These are phyloP conservation scores for Achlya hypogyna DNA, from an alignment of 352 stramenopile species.

Conservation along the genomic window DNA sequence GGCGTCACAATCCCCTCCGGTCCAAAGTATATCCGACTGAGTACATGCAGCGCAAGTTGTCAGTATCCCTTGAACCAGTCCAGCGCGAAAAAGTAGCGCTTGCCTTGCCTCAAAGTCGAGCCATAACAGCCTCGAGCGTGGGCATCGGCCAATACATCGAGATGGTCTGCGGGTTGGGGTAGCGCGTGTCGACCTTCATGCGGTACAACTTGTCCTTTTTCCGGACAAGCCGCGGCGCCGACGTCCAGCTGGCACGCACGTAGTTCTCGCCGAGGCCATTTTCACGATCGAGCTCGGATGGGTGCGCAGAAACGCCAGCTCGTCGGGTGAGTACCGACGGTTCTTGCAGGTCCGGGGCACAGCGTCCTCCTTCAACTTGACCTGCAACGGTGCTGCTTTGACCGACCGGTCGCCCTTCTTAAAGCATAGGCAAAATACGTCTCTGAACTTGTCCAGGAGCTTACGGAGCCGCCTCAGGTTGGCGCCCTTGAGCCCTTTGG, in stretches of 20 bases:
- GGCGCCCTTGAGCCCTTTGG: no score
- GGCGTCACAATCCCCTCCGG: conserved; percentile 23
- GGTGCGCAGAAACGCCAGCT: conserved; percentile 20
- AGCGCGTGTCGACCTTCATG: conserved; percentile 21
- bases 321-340: conserved; percentile 3
- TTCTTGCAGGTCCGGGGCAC: background rate
- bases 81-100: conserved; percentile 21
- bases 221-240: conserved; percentile 13
- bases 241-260: conserved; percentile 18
- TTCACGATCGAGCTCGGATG: conserved; percentile 19
- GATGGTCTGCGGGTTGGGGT: conserved; percentile 16
- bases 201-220: conserved; percentile 18
- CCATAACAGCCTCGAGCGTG: conserved; percentile 15
- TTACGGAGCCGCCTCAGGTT: background rate
- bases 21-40: conserved; percentile 21
- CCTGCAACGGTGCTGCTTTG: conserved; percentile 10
- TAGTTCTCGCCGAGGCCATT: conserved; percentile 17
- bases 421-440: conserved; percentile 3
- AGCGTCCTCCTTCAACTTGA: background rate
- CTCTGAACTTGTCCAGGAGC: background rate
- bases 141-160: conserved; percentile 20
- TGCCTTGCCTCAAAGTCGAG: conserved; percentile 8
- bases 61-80: conserved; percentile 24
- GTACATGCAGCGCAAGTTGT: conserved; percentile 13
- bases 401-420: background rate